A percentile compares a stretch with the other conserved stretches of the same genome.
These are phyloP conservation scores for Fusarium poae DNA, from an alignment of 2,329 filamentous ascomycete genomes.

Conservation along the genomic window DNA sequence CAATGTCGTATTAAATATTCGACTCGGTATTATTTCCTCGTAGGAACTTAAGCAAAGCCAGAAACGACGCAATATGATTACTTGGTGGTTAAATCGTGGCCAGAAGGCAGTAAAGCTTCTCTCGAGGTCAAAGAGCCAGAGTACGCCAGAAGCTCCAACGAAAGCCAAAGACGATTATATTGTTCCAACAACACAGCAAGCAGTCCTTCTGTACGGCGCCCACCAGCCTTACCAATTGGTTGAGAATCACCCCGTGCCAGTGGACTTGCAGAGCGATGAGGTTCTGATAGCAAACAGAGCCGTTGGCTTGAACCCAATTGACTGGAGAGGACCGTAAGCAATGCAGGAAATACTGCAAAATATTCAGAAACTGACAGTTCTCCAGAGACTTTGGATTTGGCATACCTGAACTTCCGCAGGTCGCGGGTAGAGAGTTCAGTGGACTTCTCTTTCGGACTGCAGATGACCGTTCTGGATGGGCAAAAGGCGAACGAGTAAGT, in stretches of 20 bases:
- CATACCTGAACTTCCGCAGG: conserved; percentile 75
- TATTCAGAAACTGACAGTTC: background rate
- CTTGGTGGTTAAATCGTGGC: background rate
- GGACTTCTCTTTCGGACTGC: conserved; percentile 54
- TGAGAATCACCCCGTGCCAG: conserved; percentile 29
- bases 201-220: background rate
- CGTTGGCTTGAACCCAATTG: conserved; percentile 80
- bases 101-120: background rate
- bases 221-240: conserved; percentile 62
- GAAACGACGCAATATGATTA: background rate
- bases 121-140: background rate
- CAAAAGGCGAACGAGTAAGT: background rate
- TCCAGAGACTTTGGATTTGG: conserved; percentile 77
- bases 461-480: background rate
- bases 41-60: background rate
- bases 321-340: conserved; percentile 78
- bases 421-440: conserved; percentile 78
- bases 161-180: background rate
- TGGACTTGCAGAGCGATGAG: conserved; percentile 56
- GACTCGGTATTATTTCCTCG: rapidly evolving
- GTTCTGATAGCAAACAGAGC: conserved; percentile 53
- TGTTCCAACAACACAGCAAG: background rate
- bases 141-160: background rate
- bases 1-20: background rate
- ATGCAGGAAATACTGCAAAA: background rate